Base-by-base conservation (phyloP, 2,329 filamentous ascomycete species). In the Trichoderma sp. region DNA sequence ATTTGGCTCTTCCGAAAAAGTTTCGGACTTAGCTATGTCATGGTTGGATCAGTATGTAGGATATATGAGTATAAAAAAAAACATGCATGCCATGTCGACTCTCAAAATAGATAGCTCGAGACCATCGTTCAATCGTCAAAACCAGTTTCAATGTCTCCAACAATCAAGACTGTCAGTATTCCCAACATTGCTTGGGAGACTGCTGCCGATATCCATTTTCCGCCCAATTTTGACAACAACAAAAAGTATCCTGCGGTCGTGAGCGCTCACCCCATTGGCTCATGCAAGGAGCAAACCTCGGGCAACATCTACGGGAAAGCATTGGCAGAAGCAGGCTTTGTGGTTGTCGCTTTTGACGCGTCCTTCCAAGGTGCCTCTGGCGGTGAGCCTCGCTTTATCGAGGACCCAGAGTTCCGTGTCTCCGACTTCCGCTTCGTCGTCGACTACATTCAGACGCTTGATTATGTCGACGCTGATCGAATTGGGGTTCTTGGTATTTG, bases 151-250 rank as follows among this genome's bases (percentile, higher is more conserved):
- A 63, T 63, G 61, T 14, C 61, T 30, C 21, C 30, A 26, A 47
- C 36, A 63, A 63, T 63, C 34, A 47, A 63, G 61, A 63, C 61
- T 2, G 24, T 63, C 34, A 30, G 61, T 30, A 63, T 63, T 24
- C 61, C 61, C 21, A 63, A 63, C 61, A 30, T 63, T 36, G 61
- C 34, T 8, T 63, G 61, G 61, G 61, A 47, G 36, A 63, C 61
- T 30, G 36, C 36, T 12, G 61, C 61, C 18, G 34, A 63, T 26
- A 63, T 63, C 8, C 61, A 9, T 26, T 63, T 63, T 6, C 34
- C 61, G 1, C 34, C 61, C 36, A 21, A 43, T n/a, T 63, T 63
- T 28, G 14, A 63, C 11, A 28, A 47, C 4, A 47, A 47, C 15
- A 63, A 43, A 21, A 63, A 30, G 9, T 63, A 63, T 30, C 24